Conservation (phyloP, 1,139 yeast species). For the Pneumocystis wakefieldiae region DNA sequence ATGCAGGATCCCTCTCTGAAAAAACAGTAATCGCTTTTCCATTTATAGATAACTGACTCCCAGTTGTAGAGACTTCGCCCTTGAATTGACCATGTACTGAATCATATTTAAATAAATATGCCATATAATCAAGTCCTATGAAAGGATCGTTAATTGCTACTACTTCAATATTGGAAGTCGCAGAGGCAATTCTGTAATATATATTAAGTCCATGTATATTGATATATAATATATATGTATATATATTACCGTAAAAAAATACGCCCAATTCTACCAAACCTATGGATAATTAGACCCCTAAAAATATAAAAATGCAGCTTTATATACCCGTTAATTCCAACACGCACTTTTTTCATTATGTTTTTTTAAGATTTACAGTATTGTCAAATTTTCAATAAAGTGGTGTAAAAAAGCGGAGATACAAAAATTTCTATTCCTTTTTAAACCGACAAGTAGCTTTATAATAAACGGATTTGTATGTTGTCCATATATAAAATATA, state of each 20-base stretch:
- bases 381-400: too few species aligned
- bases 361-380: not conserved
- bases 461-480: too few species aligned
- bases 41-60: constrained; percentile 43
- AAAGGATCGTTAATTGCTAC: constrained; percentile 77
- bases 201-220: constrained; percentile 26
- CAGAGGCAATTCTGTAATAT: constrained; percentile 45
- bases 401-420: too few species aligned
- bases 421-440: too few species aligned
- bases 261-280: constrained; percentile 77
- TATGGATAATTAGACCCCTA: not conserved
- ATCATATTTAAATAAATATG: constrained; percentile 80
- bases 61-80: constrained; percentile 52
- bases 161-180: constrained; percentile 53
- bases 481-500: too few species aligned
- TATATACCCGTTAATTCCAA: constrained; percentile 59
- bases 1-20: constrained; percentile 65
- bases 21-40: constrained; percentile 54
- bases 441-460: too few species aligned
- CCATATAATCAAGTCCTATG: constrained; percentile 69
- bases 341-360: constrained; percentile 25
- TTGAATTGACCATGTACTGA: constrained; percentile 66
- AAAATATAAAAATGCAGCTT: not conserved
- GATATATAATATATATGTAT: constrained; percentile 13
- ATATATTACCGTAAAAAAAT: constrained; percentile 25